Base-by-base conservation (phyloP, 805 yeast species). In the Wickerhamiella shivajii region DNA sequence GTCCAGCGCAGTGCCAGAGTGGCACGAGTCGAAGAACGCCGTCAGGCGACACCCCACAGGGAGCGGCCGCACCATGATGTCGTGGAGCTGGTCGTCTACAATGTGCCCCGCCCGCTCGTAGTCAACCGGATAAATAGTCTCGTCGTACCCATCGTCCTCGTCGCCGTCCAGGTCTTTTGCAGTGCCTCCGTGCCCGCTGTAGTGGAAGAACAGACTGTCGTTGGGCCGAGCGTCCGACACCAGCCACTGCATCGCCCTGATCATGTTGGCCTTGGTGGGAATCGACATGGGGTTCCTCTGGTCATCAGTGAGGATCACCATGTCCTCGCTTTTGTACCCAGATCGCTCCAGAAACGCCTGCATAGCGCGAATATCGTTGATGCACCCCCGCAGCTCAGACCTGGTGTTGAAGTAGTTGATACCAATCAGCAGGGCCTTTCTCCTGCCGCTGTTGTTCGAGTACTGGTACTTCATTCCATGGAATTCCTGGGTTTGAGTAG, bases 171-270 rank as follows among this genome's bases (percentile, higher is more conserved):
- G 49, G 51, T 80, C 93, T 29, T 60, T 55, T 4, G 72, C 69
- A 47, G 73, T 77, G 2, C 90, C 83, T 19, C 93, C 93, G 50
- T 81, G 93, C 6, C 93, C 90, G 0, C 90, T 77, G 50, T 75
- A 80, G 52, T 81, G 93, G 64, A 81, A 71, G 45, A 81, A 74
- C 31, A 80, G 54, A 6, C 83, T 69, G 55, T 80, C 93, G 44
- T 80, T 78, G 11, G 90, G 75, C 43, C 58, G 61, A 0, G 92
- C 90, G 40, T 64, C 77, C 14, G 59, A 60, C 14, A 76, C 85
- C 15, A 80, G 64, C 93, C 93, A 80, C 36, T 67, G 72, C 78
- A 78, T 77, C 3, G 84, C 93, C 27, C 74, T 62, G 14, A 78
- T 49, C 51, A 81, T 80, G 51, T 81, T 80, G 4, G 62, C 70